Base-by-base conservation (phyloP, 257 asterid species). In the Gardenia jasminoides region DNA sequence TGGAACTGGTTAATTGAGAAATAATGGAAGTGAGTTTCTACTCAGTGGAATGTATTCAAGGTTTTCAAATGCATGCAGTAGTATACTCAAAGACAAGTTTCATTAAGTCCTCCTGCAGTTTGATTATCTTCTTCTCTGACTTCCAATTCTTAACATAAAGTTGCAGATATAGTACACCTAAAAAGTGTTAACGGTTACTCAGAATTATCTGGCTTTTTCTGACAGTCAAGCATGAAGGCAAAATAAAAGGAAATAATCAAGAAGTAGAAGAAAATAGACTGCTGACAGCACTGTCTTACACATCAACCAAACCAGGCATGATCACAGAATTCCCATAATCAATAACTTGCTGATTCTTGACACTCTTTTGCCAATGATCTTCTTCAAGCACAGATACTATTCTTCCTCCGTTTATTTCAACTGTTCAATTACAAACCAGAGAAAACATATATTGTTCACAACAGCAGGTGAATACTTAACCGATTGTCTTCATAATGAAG, bases 251-350 rank as follows among this genome's bases (percentile, higher is more conserved):
- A 39, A 16, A 15, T 44, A 71, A 26, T 58, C 2, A 67, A 43
- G 48, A 54, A 54, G 43, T 62, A 12, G 56, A 58, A 2, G 41
- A 59, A 74, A 26, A 48, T n/a, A 46, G 65, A 36, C 41, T 36
- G 41, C 41, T 36, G 4, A 36, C 41, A 78, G 61, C 30, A 50
- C 65, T 30, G 64, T 83, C 98, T 88, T 89, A 94, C 99, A 91
- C 98, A 67, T 94, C 99, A 61, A 94, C 80, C 83, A 94, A 85
- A 56, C 99, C 99, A 41, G 99, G 99, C 95, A 94, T 94, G 76
- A 94, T 86, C 70, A 91, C 97, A 66, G 98, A 95, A 73, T 93
- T 89, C 72, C 92, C 93, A 78, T 91, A 93, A 78, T 94, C 91
- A 77, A 90, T 31, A 52, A 90, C 85, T 67, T 89, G 90, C 80